Percentiles rank a stretch among this genome's conserved stretches.
These are phyloP conservation scores for Stagonosporopsis vannaccii DNA, from an alignment of 2,329 filamentous ascomycete genomes.

Conservation along the genomic window DNA sequence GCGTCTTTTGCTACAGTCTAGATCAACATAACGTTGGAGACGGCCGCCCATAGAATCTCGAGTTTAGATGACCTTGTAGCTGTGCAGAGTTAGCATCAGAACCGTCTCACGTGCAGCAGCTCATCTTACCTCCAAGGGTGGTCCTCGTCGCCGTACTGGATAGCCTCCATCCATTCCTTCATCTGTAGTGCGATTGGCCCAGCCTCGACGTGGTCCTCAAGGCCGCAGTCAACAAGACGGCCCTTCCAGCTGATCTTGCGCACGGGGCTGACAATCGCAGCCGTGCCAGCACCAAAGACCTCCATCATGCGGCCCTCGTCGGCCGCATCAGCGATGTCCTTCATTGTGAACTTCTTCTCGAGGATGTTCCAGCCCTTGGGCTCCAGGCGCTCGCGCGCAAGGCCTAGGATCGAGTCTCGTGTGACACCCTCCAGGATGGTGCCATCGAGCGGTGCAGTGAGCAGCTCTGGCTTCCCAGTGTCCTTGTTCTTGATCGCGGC, in stretches of 20 bases:
- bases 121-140: conserved; percentile 85
- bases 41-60: not conserved
- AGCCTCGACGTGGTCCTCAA: conserved; percentile 82
- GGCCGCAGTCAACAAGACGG: conserved; percentile 79
- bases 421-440: conserved; percentile 97
- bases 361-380: conserved; percentile 87
- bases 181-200: conserved; percentile 85
- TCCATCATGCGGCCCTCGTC: conserved; percentile 87
- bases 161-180: conserved; percentile 95
- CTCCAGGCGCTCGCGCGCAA: conserved; percentile 82
- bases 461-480: conserved; percentile 87
- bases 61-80: conserved; percentile 36
- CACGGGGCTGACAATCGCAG: conserved; percentile 91
- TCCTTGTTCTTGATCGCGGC: conserved; percentile 83
- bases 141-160: conserved; percentile 87
- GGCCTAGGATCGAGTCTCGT: conserved; percentile 84
- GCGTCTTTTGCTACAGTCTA: not conserved
- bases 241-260: conserved; percentile 90
- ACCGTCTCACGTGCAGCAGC: not conserved
- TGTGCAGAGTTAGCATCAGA: conserved; percentile 31
- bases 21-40: not conserved
- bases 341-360: conserved; percentile 93
- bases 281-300: conserved; percentile 92
- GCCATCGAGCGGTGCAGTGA: conserved; percentile 95
- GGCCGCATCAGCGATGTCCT: conserved; percentile 80